Base-by-base conservation (phyloP, 805 yeast genomes). In the Wickerhamiella brachini region DNA sequence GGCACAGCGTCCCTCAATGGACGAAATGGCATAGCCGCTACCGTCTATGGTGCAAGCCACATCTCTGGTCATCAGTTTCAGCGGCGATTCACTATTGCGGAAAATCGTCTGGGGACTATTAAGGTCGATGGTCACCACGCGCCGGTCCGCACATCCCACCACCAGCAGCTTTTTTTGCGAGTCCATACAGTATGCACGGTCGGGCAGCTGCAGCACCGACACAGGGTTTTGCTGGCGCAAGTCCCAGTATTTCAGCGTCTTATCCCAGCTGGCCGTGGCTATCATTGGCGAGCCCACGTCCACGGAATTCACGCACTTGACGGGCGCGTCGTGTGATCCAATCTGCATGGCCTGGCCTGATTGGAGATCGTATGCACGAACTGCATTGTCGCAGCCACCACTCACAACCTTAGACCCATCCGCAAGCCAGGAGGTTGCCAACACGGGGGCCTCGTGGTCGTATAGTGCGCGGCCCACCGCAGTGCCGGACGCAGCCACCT, bases 241-340 rank as follows among this genome's bases (percentile, higher is more conserved):
- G 68, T 93, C 97, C 98, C 98, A 90, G 68, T 93, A 93, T 64
- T 79, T 81, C 56, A 93, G 69, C 1, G 97, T 87, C 68, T 87
- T 88, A 68, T 93, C 98, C 97, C 97, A 93, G 6, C 96, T 86
- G 7, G 95, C 96, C 44, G 89, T 79, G 2, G 88, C 97, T 24
- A 90, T 79, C 56, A 85, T 85, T 43, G 78, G 87, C 53, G 53
- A 54, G 59, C 84, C 85, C 8, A 81, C 72, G n/a, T 89, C 87
- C 10, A 86, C 95, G 54, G 76, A 80, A 51, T 95, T 72, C 21
- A 90, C 84, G 13, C 77, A 65, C 51, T 75, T 77, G 3, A 93
- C 94, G 0, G 95, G 75, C 3, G 81, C 86, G 63, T 82, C 86
- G 68, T 93, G 97, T 5, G 74, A 75, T 10, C 97, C 97, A 46